A percentile compares a stretch with the other conserved stretches of the same genome.
Conservation (phyloP, 495 filamentous ascomycete species). For the Xylaria scruposa region DNA sequence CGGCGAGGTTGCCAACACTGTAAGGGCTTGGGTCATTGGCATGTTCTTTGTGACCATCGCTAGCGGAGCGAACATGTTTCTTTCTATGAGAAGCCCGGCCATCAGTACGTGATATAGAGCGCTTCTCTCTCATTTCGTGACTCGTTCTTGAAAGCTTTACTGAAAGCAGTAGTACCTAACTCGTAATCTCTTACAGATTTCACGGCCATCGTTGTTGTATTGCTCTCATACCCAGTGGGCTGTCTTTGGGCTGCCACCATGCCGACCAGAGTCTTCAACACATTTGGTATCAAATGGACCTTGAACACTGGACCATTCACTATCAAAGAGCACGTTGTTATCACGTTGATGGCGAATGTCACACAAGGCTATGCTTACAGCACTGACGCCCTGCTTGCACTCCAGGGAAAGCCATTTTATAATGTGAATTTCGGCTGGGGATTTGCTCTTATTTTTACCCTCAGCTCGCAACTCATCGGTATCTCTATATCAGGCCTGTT, state of each 20-base stretch:
- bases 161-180: background rate
- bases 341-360: conserved; percentile 63
- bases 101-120: conserved; percentile 44
- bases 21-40: conserved; percentile 68
- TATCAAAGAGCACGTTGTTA: conserved; percentile 68
- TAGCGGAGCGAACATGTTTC: conserved; percentile 64
- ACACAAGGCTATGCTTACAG: conserved; percentile 55
- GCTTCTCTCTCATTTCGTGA: background rate
- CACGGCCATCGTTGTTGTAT: conserved; percentile 63
- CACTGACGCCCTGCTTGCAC: conserved; percentile 64
- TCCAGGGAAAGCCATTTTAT: conserved; percentile 59
- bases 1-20: conserved; percentile 62
- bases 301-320: conserved; percentile 68
- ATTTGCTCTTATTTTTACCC: conserved; percentile 64
- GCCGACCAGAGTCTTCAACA: conserved; percentile 55
- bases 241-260: conserved; percentile 61
- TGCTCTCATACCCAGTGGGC: conserved; percentile 64
- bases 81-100: conserved; percentile 58
- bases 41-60: conserved; percentile 62
- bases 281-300: conserved; percentile 59
- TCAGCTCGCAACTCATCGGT: conserved; percentile 70
- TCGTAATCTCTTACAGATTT: conserved; percentile 39
- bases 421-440: conserved; percentile 63
- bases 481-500: conserved; percentile 70
- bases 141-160: background rate